Base-by-base conservation (phyloP, 2,329 filamentous ascomycete genomes). In the Cylindrodendrum hubeiense region DNA sequence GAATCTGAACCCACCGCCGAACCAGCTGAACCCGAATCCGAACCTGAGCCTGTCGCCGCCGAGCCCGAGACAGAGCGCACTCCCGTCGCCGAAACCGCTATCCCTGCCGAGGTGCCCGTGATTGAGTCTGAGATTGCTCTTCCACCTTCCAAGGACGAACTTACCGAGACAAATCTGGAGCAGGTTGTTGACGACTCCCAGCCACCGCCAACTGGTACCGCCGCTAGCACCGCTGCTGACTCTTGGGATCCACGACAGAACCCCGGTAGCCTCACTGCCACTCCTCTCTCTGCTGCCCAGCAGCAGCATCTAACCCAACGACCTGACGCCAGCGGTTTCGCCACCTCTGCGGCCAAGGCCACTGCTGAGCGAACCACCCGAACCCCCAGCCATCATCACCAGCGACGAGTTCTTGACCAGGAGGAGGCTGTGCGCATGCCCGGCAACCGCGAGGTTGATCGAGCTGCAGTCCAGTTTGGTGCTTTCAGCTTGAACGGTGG, bases 351-450 rank as follows among this genome's bases (percentile, higher is more conserved):
- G 26, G 85, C 93, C 74, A 97, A 97, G 83, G 93, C 93, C 13
- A 92, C 91, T 15, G 73, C 88, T 64, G 82, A 90, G 75, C 79
- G 87, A 67, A 83, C 88, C 24, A 84, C 85, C 65, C 92, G 95
- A 66, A 90, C 90, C 59, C 89, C 93, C 21, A 95, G 91, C 81
- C 94, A 92, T 80, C 71, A 73, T 21, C 72, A 71, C 34, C 92
- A 97, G 79, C 90, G 95, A 71, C 92, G 94, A 75, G 87, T 98
- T 58, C 86, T 97, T 75, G 95, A 98, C 74, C 96, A 99, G 78
- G 95, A 97, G 80, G 96, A 99, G 83, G 94, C 96, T 64, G 96
- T 99, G 43, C 94, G 97, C 70, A 98, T 99, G 95, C 96, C 96
- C 49, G 94, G 93, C 65, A 97, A 98, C 83, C 94, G 96, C 72